Conservation (phyloP, 1,284 basidiomycete species). For the Thecaphora thlaspeos region DNA sequence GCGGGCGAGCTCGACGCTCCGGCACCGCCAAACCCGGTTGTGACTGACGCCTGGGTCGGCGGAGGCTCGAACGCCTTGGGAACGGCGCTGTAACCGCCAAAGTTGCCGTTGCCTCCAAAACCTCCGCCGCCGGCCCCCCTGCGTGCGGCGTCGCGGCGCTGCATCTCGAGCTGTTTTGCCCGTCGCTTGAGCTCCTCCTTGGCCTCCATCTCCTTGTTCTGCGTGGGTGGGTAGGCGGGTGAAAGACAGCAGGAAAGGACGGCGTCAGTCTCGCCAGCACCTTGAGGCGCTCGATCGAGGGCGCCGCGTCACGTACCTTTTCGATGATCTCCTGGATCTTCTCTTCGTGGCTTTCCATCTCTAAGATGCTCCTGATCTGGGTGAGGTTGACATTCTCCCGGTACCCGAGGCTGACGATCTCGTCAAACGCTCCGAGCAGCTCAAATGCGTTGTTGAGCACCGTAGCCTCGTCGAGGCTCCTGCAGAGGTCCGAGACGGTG, state of each 20-base stretch:
- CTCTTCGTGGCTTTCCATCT: constrained; percentile 99
- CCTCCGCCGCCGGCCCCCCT: constrained; percentile 39
- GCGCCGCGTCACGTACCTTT: constrained; percentile 68
- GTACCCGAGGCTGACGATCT: constrained; percentile 91
- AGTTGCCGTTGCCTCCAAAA: constrained; percentile 30
- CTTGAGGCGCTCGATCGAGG: no score
- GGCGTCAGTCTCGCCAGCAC: no score
- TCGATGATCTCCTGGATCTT: constrained; percentile 99
- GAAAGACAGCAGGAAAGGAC: not conserved
- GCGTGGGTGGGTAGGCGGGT: constrained; percentile 4
- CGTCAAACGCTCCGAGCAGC: constrained; percentile 91
- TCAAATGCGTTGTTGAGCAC: constrained; percentile 92
- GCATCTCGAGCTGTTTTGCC: constrained; percentile 97
- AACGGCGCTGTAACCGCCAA: constrained; percentile 19
- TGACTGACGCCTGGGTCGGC: constrained; percentile 41
- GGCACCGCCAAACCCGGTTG: constrained; percentile 29
- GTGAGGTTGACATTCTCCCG: constrained; percentile 87
- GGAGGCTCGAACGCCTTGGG: constrained; percentile 44
- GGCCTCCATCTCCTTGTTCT: constrained; percentile 99
- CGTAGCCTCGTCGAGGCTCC: constrained; percentile 79
- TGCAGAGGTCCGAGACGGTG: constrained; percentile 80
- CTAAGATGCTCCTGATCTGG: constrained; percentile 86
- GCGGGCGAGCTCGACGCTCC: constrained; percentile 24
- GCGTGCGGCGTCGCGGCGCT: constrained; percentile 67
- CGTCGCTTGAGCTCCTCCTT: constrained; percentile 98